Base-by-base conservation (phyloP, 208 protist species). In the Borovskyia barvae region DNA sequence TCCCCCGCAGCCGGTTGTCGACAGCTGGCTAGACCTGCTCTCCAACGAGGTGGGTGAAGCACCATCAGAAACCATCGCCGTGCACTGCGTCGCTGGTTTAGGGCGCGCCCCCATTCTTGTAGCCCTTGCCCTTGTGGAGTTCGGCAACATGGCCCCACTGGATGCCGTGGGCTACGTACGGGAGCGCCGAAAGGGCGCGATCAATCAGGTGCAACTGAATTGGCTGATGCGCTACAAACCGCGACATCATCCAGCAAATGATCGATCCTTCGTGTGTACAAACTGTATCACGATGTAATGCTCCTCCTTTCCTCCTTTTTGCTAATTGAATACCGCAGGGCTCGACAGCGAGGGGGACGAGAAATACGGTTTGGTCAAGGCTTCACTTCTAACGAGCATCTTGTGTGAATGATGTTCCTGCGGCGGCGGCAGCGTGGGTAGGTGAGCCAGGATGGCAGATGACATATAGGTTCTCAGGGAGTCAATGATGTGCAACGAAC, bases 21-120 rank as follows among this genome's bases (percentile, higher is more conserved):
- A 82, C 39, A 73, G 60, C 48, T 96, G 91, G 91, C 74, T 95
- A 7, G 30, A 59, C 12, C 60, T 97, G 11, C 77, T 95, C 15
- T 80, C 94, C 35, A 43, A 45, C 22, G 87, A 93, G 61, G 76
- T 75, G 50, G 56, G 43, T 19, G 49, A 61, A 47, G 58, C 48
- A 22, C 54, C 54, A 15, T 42, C 60, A 24, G 41, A 54, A 49
- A 85, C 82, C 1, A 81, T 97, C 41, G 92, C 78, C 3, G 90
- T 97, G 41, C 94, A 97, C 54, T 97, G 94, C 75, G 88, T 97
- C 5, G 94, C 94, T 2, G 94, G 94, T 5, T 81, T 97, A 1
- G 94, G 94, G 3, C 63, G 94, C 1, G 94, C 94, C 15, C 94
- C 94, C 7, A 92, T 97, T 3, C 75, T 97, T 0, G 90, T 96